Conservation (phyloP, 768 basidiomycete species). For the Tylopilus plumbeoviolaceoides region DNA sequence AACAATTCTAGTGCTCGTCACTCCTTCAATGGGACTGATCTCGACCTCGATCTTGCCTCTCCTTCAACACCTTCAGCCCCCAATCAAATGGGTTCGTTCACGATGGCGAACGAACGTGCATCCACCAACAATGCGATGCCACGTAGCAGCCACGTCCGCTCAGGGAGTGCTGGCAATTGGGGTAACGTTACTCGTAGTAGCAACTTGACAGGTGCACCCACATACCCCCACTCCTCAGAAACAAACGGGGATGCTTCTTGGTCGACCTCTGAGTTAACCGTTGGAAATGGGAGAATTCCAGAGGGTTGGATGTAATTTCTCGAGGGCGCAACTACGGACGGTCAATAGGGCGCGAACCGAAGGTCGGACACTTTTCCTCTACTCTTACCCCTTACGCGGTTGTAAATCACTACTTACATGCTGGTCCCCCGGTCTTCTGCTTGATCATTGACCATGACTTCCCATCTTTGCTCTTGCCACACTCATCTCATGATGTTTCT, state of each 20-base stretch:
- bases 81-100: slow-evolving; percentile 39
- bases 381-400: slow-evolving; percentile 4
- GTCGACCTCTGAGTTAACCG: slow-evolving; percentile 49
- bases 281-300: slow-evolving; percentile 48
- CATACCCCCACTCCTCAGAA: slow-evolving; percentile 55
- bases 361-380: slow-evolving; percentile 40
- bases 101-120: slow-evolving; percentile 37
- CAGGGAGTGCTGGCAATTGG: slow-evolving; percentile 83
- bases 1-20: slow-evolving; percentile 56
- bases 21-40: slow-evolving; percentile 72
- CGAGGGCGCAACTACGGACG: slow-evolving; percentile 4
- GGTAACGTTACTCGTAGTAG: slow-evolving; percentile 54
- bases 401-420: slow-evolving; percentile 6
- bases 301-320: slow-evolving; percentile 44
- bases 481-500: slow-evolving; percentile 32
- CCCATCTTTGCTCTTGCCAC: slow-evolving; percentile 24
- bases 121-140: slow-evolving; percentile 30
- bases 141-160: slow-evolving; percentile 65
- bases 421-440: slow-evolving; percentile 7
- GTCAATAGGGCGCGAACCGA: slow-evolving; percentile 15
- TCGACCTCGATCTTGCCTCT: slow-evolving; percentile 53
- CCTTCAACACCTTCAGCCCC: slow-evolving; percentile 51
- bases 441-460: slow-evolving; percentile 10
- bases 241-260: slow-evolving; percentile 54
- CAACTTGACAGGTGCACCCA: slow-evolving; percentile 44